phyloP scores from a whole-genome alignment of 768 basidiomycete genomes.

The Imleria badia region DNA sequence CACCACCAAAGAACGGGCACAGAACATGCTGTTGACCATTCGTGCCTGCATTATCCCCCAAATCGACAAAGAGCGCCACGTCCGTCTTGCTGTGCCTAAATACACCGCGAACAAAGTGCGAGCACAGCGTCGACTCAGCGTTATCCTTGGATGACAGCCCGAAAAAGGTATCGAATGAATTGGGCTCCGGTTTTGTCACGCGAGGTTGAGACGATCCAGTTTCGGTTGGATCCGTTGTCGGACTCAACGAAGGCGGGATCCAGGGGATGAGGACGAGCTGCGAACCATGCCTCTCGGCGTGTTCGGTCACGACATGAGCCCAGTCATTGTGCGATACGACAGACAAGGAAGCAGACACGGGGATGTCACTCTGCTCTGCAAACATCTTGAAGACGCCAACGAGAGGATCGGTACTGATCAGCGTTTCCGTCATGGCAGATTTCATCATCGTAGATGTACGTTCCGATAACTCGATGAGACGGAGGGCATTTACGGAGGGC shows the following conservation, averaged over 20 bases:
- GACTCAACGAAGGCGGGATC: conserved; percentile 47
- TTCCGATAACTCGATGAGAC: conserved; percentile 85
- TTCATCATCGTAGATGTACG: conserved; percentile 87
- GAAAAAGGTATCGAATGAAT: conserved; percentile 83
- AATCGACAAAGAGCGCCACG: conserved; percentile 85
- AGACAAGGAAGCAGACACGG: conserved; percentile 66
- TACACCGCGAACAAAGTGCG: conserved; percentile 82
- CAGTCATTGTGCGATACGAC: conserved; percentile 79
- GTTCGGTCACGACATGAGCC: conserved; percentile 59
- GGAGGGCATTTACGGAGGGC: conserved; percentile 64
- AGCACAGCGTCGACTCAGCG: conserved; percentile 58
- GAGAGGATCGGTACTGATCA: conserved; percentile 71
- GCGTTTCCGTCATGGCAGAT: conserved; percentile 69
- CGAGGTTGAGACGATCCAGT: conserved; percentile 2
- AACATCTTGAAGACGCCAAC: conserved; percentile 77
- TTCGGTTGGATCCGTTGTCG: conserved; percentile 32
- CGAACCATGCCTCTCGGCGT: conserved; percentile 53
- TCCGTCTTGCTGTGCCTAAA: conserved; percentile 73
- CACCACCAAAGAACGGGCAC: conserved; percentile 91
- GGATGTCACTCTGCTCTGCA: conserved; percentile 64
- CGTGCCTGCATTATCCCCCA: conserved; percentile 38
- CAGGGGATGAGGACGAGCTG: conserved; percentile 87
- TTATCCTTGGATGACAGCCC: conserved; percentile 49
- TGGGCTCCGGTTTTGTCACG: conserved; percentile 33
- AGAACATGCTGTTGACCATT: conserved; percentile 59